Evolutionary conservation across 176 grass and related monocot species (phyloP).

Genomic region (Oryza glumipatula): DNA sequence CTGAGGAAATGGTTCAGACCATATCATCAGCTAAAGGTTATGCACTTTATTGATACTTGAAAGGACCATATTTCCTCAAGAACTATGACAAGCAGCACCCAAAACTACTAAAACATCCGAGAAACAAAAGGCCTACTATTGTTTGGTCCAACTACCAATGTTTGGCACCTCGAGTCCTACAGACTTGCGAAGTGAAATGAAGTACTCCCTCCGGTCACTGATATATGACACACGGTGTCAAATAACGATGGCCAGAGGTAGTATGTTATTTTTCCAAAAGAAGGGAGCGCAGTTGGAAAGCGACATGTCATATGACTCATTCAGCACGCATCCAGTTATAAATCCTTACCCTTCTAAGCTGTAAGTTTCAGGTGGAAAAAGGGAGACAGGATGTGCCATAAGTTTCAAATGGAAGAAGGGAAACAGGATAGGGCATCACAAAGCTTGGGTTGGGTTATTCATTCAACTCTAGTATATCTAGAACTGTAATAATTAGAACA

Average conservation of each 20-base stretch:
- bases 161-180: too few species aligned
- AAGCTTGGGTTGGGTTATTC: background rate
- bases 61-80: background rate
- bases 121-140: too few species aligned
- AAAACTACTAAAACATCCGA: too few species aligned
- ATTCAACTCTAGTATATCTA: background rate
- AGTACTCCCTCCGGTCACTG: too few species aligned
- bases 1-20: background rate
- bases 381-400: background rate
- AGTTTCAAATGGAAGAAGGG: background rate
- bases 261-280: too few species aligned
- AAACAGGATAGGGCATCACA: background rate
- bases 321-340: background rate
- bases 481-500: background rate
- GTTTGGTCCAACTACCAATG: too few species aligned
- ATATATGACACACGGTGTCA: too few species aligned
- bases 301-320: background rate
- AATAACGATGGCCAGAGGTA: too few species aligned
- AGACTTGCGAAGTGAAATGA: too few species aligned
- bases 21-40: background rate
- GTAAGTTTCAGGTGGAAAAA: background rate
- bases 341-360: background rate
- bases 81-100: too few species aligned
- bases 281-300: background rate
- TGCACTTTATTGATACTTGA: background rate